Evolutionary conservation across 2,329 filamentous ascomycete species (phyloP).

Genomic region (Colletotrichum sp.): DNA sequence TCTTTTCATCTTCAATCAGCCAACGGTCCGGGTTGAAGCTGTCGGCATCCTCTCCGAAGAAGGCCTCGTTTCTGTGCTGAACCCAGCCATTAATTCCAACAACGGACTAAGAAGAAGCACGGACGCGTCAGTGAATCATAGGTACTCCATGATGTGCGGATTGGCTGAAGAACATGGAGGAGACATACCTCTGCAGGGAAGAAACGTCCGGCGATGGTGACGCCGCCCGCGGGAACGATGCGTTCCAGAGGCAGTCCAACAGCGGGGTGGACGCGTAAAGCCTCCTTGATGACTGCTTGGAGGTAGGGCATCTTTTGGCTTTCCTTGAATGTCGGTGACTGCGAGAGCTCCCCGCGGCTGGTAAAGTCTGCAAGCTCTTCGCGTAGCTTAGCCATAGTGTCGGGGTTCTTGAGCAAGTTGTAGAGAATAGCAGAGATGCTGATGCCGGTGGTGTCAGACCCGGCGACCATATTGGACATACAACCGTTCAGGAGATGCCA

Average conservation of each 20-base stretch:
- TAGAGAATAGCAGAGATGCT: slow-evolving; percentile 50
- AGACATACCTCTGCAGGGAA: slow-evolving; percentile 32
- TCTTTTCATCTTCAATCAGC: slow-evolving; percentile 31
- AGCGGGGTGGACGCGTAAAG: slow-evolving; percentile 55
- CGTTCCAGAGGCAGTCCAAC: slow-evolving; percentile 53
- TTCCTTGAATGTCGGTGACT: slow-evolving; percentile 36
- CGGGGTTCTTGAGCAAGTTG: slow-evolving; percentile 40
- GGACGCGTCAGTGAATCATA: not conserved
- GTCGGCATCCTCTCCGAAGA: slow-evolving; percentile 37
- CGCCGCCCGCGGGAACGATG: slow-evolving; percentile 48
- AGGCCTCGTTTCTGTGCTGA: slow-evolving; percentile 32
- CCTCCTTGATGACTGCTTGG: slow-evolving; percentile 58
- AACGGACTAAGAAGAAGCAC: slow-evolving; percentile 22
- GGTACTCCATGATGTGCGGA: not conserved
- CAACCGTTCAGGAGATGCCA: slow-evolving; percentile 34
- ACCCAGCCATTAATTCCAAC: slow-evolving; percentile 42
- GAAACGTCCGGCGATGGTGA: slow-evolving; percentile 37
- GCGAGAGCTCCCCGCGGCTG: slow-evolving; percentile 16
- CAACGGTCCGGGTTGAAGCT: slow-evolving; percentile 46
- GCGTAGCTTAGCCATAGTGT: slow-evolving; percentile 24
- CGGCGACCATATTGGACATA: slow-evolving; percentile 39
- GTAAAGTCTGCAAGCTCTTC: slow-evolving; percentile 26
- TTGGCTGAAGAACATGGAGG: not conserved
- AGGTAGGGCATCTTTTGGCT: slow-evolving; percentile 53
- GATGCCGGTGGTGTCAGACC: slow-evolving; percentile 52